phyloP scores from a whole-genome alignment of 306 rosid species.

The Carpinus fangiana region DNA sequence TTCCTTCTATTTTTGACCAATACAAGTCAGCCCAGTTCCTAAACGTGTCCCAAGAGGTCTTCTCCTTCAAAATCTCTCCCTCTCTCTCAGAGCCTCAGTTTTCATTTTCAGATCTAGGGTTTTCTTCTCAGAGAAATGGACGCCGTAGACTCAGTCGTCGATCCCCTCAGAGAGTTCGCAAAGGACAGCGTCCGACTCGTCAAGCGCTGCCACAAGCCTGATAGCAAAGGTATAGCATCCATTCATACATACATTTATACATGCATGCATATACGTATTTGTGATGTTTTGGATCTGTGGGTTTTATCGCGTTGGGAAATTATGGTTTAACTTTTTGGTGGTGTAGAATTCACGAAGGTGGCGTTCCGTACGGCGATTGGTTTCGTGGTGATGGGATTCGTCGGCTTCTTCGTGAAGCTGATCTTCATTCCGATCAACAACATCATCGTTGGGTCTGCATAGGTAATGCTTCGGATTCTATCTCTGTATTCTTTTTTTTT shows the following conservation, averaged over 20 bases:
- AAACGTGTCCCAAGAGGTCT: background rate
- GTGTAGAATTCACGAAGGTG: slow-evolving; percentile 29
- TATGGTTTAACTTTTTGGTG: background rate
- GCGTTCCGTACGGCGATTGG: slow-evolving; percentile 31
- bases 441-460: slow-evolving; percentile 27
- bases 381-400: slow-evolving; percentile 35
- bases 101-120: slow-evolving; percentile 5
- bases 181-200: slow-evolving; percentile 33
- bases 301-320: background rate
- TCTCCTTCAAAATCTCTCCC: background rate
- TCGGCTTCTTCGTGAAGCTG: slow-evolving; percentile 34
- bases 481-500: background rate
- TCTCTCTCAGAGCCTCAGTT: background rate
- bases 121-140: slow-evolving; percentile 18
- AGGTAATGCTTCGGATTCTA: background rate
- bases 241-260: background rate
- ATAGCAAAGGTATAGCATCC: slow-evolving; percentile 20
- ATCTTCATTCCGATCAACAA: slow-evolving; percentile 35
- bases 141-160: slow-evolving; percentile 31
- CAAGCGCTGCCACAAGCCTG: slow-evolving; percentile 34
- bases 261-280: background rate
- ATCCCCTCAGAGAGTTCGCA: slow-evolving; percentile 34
- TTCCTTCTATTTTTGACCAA: background rate
- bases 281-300: background rate
- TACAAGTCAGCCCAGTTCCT: background rate